Evolutionary conservation across 768 basidiomycete species (phyloP).

Genomic region (Dioszegia aurantiaca): DNA sequence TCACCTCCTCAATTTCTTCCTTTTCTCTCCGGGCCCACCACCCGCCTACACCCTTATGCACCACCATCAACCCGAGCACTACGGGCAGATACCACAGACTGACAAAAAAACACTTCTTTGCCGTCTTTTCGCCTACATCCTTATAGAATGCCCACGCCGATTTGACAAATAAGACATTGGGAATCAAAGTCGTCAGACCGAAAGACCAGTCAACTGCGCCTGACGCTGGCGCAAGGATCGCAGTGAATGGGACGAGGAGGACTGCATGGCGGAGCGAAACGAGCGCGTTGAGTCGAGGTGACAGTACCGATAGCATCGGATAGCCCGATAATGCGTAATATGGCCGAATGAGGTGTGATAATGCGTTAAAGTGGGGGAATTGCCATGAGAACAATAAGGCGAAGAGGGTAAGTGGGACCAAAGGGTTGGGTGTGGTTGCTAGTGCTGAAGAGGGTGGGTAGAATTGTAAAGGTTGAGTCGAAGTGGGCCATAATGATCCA

Average conservation of each 20-base stretch:
- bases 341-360: slow-evolving; percentile 80
- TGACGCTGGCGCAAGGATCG: slow-evolving; percentile 75
- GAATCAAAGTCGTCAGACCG: slow-evolving; percentile 69
- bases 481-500: slow-evolving; percentile 67
- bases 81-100: slow-evolving; percentile 88
- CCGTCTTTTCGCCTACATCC: slow-evolving; percentile 58
- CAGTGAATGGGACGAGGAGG: slow-evolving; percentile 70
- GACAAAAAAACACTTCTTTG: slow-evolving; percentile 71
- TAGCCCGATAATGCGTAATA: slow-evolving; percentile 93
- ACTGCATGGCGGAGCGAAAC: slow-evolving; percentile 78
- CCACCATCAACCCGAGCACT: slow-evolving; percentile 87
- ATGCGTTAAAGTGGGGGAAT: slow-evolving; percentile 94
- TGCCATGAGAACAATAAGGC: slow-evolving; percentile 92
- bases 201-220: slow-evolving; percentile 92
- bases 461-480: slow-evolving; percentile 61
- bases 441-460: slow-evolving; percentile 59
- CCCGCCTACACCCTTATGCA: slow-evolving; percentile 69
- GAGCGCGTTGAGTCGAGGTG: slow-evolving; percentile 73
- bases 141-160: slow-evolving; percentile 76
- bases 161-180: slow-evolving; percentile 68
- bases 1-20: slow-evolving; percentile 12
- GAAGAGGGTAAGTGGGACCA: slow-evolving; percentile 76
- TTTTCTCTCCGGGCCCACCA: slow-evolving; percentile 30
- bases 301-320: slow-evolving; percentile 80
- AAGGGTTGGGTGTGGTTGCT: slow-evolving; percentile 62